Base-by-base conservation (phyloP, 2,329 filamentous ascomycete genomes). In the Mollisia scopiformis region DNA sequence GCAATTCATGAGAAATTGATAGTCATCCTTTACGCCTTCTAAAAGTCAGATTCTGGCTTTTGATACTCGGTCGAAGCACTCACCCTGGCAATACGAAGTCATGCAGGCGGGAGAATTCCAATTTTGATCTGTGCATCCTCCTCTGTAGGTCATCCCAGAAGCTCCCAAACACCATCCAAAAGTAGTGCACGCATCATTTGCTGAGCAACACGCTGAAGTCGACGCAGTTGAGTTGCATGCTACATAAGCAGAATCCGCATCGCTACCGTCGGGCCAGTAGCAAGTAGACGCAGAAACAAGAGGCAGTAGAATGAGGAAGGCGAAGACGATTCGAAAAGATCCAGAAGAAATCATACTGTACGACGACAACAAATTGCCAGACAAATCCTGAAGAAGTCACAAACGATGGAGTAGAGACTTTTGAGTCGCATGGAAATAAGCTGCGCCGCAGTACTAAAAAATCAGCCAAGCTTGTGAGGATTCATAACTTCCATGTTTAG, bases 161-260 rank as follows among this genome's bases (percentile, higher is more conserved):
- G 52, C 35, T 19, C 52, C 52, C 27, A 55, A 25, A 41, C 52
- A 55, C 52, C 52, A 55, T 7, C 52, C 37, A 19, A 30, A 41
- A 30, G 37, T 55, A 13, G 52, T 55, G 33, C 52, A 55, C 4
- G 52, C 52, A 55, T 55, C 33, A 13, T 25, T 25, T 2, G 35
- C 2, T 16, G 10, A 5, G 23, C 52, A 55, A 19, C 52, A 55
- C 13, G 35, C 16, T 19, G 19, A 39, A 7, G n/a, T 27, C 16
- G 52, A 27, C 16, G 31, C 52, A 4, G 35, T 55, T 5, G 52
- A 41, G 8, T 41, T 25, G 25, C 52, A 55, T 30, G 52, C 52
- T 43, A 30, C 16, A n/a, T 23, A 41, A 14, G 11, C 52, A 41
- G 7, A 14, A 13, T 8, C 19, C 13, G 33, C 33, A 10, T 43